A percentile compares a stretch with the other conserved stretches of the same genome.
These are phyloP conservation scores for Clavispora fructus DNA, from an alignment of 805 yeast species.

Conservation along the genomic window DNA sequence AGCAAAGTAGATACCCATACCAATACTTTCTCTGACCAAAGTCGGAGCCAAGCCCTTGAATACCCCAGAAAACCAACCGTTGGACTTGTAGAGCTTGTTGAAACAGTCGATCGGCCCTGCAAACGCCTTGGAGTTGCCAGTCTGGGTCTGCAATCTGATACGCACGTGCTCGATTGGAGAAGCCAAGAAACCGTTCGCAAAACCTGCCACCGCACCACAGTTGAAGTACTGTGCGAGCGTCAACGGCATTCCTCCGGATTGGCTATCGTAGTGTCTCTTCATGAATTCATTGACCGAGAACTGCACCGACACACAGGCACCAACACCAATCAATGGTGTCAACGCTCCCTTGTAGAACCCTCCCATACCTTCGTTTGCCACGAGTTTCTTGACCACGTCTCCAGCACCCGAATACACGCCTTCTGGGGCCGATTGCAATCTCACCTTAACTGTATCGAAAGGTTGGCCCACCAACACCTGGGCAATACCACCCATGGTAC, in stretches of 20 bases:
- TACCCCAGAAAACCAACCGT: conserved; percentile 54
- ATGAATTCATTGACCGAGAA: conserved; percentile 92
- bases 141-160: conserved; percentile 88
- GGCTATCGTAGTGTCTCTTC: conserved; percentile 67
- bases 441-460: conserved; percentile 89
- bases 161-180: conserved; percentile 94
- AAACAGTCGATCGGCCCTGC: conserved; percentile 75
- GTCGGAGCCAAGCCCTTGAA: conserved; percentile 85
- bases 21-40: conserved; percentile 75
- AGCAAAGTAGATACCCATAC: conserved; percentile 83
- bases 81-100: conserved; percentile 46
- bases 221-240: conserved; percentile 63
- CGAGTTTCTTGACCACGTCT: conserved; percentile 68
- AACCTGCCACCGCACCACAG: conserved; percentile 89
- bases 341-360: conserved; percentile 44
- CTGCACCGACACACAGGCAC: conserved; percentile 95
- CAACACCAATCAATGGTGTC: conserved; percentile 54
- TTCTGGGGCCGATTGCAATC: conserved; percentile 81
- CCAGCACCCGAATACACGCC: conserved; percentile 69
- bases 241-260: conserved; percentile 42
- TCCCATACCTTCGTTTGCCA: conserved; percentile 41
- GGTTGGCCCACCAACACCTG: conserved; percentile 97
- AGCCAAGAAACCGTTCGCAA: conserved; percentile 83
- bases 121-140: conserved; percentile 45
- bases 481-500: conserved; percentile 93